Evolutionary conservation across 2,329 filamentous ascomycete genomes (phyloP).

Genomic region (Penicillium olsonii): DNA sequence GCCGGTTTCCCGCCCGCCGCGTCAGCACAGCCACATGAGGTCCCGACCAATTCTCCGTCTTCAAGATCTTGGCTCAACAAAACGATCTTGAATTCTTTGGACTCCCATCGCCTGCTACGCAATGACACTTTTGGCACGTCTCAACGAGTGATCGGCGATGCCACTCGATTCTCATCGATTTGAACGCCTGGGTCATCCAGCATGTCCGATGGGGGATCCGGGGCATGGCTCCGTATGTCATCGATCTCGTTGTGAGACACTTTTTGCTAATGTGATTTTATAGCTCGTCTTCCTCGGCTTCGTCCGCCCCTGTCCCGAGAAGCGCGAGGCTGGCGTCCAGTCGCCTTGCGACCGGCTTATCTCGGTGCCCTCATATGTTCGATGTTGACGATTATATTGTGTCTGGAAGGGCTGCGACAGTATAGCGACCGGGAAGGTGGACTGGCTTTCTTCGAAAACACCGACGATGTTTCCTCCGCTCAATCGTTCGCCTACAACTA

Average conservation of each 20-base stretch:
- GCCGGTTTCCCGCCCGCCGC: background rate
- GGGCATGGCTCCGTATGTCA: conserved; percentile 22
- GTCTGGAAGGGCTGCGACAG: conserved; percentile 31
- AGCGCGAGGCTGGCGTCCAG: conserved; percentile 32
- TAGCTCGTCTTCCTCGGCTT: conserved; percentile 1
- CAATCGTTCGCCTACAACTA: conserved; percentile 40
- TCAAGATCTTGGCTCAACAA: background rate
- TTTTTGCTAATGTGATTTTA: background rate
- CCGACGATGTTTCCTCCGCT: conserved; percentile 27
- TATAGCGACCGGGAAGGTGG: conserved; percentile 32
- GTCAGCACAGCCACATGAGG: background rate
- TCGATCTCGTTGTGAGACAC: background rate
- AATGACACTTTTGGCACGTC: conserved; percentile 2
- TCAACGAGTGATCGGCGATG: conserved; percentile 19
- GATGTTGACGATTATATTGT: conserved; percentile 24
- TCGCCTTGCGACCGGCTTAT: conserved; percentile 35
- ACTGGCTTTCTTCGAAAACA: conserved; percentile 31
- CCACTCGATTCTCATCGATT: conserved; percentile 9
- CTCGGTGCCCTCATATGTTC: conserved; percentile 27
- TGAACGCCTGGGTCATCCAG: conserved; percentile 18
- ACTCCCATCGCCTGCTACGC: background rate
- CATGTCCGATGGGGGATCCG: conserved; percentile 23
- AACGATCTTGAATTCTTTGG: background rate
- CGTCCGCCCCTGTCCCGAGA: conserved; percentile 3
- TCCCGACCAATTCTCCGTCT: conserved; percentile 1